These are phyloP conservation scores for Candolleomyces eurysporus DNA, from an alignment of 768 basidiomycete genomes.

Conservation along the genomic window DNA sequence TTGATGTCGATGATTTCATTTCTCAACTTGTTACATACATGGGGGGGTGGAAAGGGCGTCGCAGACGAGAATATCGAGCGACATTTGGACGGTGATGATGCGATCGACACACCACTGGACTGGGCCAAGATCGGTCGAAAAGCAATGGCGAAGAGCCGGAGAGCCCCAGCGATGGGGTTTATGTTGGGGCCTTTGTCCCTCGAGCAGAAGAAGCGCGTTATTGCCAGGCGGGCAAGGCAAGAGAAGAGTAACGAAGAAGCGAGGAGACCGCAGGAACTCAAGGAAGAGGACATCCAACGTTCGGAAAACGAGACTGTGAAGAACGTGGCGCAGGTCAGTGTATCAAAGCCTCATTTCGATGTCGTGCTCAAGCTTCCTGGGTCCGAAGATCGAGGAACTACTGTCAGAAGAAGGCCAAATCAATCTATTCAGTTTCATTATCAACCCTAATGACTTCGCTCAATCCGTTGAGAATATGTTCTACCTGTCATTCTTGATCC, in stretches of 20 bases:
- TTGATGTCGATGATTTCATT: slow-evolving; percentile 92
- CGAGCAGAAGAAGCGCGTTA: slow-evolving; percentile 75
- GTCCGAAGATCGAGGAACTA: slow-evolving; percentile 55
- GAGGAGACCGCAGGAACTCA: slow-evolving; percentile 75
- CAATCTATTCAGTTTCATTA: slow-evolving; percentile 83
- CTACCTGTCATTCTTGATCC: slow-evolving; percentile 89
- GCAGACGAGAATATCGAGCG: slow-evolving; percentile 40
- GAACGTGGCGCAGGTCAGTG: slow-evolving; percentile 70
- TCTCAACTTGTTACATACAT: slow-evolving; percentile 70
- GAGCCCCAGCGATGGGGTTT: slow-evolving; percentile 81
- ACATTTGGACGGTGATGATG: slow-evolving; percentile 53
- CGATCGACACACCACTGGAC: slow-evolving; percentile 50
- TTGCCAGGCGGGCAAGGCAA: slow-evolving; percentile 59
- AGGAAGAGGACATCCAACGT: slow-evolving; percentile 77
- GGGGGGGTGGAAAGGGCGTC: slow-evolving; percentile 62
- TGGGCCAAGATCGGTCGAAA: slow-evolving; percentile 89
- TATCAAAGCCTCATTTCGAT: neutral
- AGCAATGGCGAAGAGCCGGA: slow-evolving; percentile 74
- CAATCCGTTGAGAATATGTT: slow-evolving; percentile 98
- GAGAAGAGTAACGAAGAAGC: slow-evolving; percentile 72
- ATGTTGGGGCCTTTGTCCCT: slow-evolving; percentile 92
- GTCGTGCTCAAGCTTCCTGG: neutral
- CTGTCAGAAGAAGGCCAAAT: slow-evolving; percentile 47
- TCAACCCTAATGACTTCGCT: slow-evolving; percentile 88
- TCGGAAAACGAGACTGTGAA: slow-evolving; percentile 89